phyloP scores from a whole-genome alignment of 495 filamentous ascomycete species.

The Diplogelasinospora grovesii region DNA sequence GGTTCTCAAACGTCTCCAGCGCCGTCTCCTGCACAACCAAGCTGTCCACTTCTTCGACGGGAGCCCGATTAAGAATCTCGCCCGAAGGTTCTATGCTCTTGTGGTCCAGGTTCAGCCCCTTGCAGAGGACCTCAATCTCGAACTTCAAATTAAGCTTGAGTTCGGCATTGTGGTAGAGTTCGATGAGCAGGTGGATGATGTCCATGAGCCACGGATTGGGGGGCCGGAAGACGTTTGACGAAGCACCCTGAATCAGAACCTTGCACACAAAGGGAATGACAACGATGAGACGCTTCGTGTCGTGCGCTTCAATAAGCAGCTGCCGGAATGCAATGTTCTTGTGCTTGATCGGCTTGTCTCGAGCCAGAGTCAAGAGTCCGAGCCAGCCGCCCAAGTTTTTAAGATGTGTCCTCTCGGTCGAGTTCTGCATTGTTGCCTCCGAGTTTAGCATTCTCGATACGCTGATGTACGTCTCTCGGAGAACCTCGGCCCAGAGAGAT shows the following conservation, averaged over 20 bases:
- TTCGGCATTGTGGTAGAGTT: conserved; percentile 87
- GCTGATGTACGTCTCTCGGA: conserved; percentile 88
- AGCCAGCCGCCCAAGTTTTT: conserved; percentile 93
- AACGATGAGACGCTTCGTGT: conserved; percentile 80
- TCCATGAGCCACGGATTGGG: conserved; percentile 98
- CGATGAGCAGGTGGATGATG: conserved; percentile 76
- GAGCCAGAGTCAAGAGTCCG: conserved; percentile 85
- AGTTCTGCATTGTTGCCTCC: conserved; percentile 70
- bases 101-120: conserved; percentile 80
- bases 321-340: conserved; percentile 96
- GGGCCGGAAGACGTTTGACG: conserved; percentile 83
- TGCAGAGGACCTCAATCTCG: conserved; percentile 95
- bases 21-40: conserved; percentile 36
- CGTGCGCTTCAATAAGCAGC: conserved; percentile 83
- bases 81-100: conserved; percentile 78
- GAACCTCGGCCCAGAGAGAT: conserved; percentile 74
- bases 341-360: conserved; percentile 92
- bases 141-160: conserved; percentile 94
- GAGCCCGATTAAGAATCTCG: conserved; percentile 66
- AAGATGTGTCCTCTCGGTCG: conserved; percentile 74
- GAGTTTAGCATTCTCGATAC: conserved; percentile 81
- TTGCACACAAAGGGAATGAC: conserved; percentile 97
- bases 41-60: conserved; percentile 55
- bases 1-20: conserved; percentile 70
- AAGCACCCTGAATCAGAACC: conserved; percentile 73